A percentile compares a stretch with the other conserved stretches of the same genome.
Conservation (phyloP, 1,284 basidiomycete species). For the Porogramme epimiltina region DNA sequence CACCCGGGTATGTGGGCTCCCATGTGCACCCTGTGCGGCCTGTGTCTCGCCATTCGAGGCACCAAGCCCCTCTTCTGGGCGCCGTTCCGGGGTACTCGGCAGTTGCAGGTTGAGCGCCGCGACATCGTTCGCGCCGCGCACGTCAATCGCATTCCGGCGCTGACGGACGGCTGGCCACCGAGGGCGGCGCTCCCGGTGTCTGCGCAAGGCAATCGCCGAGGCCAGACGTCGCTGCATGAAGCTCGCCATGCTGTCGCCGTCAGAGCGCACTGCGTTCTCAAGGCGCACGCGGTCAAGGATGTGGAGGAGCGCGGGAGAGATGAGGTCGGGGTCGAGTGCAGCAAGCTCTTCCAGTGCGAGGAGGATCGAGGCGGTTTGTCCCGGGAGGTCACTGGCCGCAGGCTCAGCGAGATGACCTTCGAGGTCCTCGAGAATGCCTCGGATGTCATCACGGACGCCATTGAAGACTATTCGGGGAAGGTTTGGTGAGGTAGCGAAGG, state of each 20-base stretch:
- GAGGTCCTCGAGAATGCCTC: conserved; percentile 13
- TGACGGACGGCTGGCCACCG: background rate
- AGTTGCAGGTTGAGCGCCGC: conserved; percentile 3
- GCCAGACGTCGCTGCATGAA: conserved; percentile 7
- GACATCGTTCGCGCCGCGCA: background rate
- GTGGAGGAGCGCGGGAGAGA: conserved; percentile 5
- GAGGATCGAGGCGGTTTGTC: conserved; percentile 12
- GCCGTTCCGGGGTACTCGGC: background rate
- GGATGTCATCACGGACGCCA: conserved; percentile 9
- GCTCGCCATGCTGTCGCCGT: conserved; percentile 4
- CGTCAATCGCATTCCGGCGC: conserved; percentile 6
- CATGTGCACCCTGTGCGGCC: too few relatives aligned
- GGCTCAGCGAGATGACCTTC: conserved; percentile 5
- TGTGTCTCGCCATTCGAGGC: too few relatives aligned
- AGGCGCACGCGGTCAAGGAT: conserved; percentile 8
- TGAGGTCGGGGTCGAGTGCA: conserved; percentile 7
- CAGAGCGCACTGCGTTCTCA: background rate
- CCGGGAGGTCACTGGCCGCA: conserved; percentile 1
- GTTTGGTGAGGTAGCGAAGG: conserved; percentile 8
- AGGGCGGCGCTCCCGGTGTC: conserved; percentile 3
- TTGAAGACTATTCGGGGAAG: conserved; percentile 9
- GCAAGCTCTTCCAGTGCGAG: conserved; percentile 17
- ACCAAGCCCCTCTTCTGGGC: too few relatives aligned
- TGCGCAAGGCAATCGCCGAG: conserved; percentile 9
- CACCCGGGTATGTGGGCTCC: too few relatives aligned